phyloP scores from a whole-genome alignment of 345 rosid genomes.

The Orychophragmus violaceus region DNA sequence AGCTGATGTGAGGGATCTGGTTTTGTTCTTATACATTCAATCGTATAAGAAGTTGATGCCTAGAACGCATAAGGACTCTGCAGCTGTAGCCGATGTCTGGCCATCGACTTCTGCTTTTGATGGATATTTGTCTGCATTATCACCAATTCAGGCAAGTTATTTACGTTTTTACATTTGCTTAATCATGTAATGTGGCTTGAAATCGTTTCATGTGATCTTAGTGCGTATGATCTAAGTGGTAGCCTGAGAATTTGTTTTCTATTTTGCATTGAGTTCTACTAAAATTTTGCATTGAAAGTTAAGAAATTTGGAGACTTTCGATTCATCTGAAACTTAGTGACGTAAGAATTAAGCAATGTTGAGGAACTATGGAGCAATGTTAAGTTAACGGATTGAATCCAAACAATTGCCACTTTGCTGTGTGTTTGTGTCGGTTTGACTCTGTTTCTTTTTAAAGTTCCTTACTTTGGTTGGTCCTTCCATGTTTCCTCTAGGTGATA shows the following conservation, averaged over 20 bases:
- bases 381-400: neutral
- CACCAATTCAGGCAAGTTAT: slow-evolving; percentile 80
- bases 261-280: neutral
- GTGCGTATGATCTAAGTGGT: slow-evolving; percentile 5
- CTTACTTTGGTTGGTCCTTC: neutral
- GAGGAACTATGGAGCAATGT: neutral
- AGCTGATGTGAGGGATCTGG: slow-evolving; percentile 82
- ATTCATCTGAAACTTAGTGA: neutral
- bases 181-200: slow-evolving; percentile 12
- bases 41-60: slow-evolving; percentile 90
- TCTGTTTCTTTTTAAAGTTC: neutral
- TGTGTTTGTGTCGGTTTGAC: neutral
- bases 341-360: neutral
- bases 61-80: slow-evolving; percentile 83
- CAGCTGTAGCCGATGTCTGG: slow-evolving; percentile 95
- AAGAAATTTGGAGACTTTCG: neutral
- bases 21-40: slow-evolving; percentile 77
- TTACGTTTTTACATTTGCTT: neutral
- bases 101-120: slow-evolving; percentile 98
- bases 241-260: no score
- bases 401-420: neutral
- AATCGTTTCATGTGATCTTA: neutral
- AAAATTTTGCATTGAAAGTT: neutral
- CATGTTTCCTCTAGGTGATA: neutral
- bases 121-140: slow-evolving; percentile 84